Evolutionary conservation across 768 basidiomycete genomes (phyloP).

Genomic region (Suillus bovinus): DNA sequence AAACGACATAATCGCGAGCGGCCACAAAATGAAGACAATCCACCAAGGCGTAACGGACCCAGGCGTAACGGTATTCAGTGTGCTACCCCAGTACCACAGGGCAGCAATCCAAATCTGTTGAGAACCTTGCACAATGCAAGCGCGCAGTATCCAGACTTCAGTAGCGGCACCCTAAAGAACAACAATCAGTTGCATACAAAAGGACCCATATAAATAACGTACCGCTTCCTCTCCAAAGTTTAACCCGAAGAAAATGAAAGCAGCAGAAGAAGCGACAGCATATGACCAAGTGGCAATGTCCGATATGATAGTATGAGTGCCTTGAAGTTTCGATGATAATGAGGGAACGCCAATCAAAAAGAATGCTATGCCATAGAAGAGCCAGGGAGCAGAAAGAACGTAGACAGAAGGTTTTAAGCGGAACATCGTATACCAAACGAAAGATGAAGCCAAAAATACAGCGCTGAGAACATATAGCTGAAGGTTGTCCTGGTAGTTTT

Average conservation of each 20-base stretch:
- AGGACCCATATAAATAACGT: constrained; percentile 24
- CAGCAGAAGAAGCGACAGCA: constrained; percentile 89
- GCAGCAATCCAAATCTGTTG: constrained; percentile 97
- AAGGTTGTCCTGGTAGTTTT: constrained; percentile 76
- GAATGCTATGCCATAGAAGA: constrained; percentile 90
- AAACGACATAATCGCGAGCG: constrained; percentile 72
- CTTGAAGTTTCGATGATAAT: constrained; percentile 55
- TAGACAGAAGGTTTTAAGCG: constrained; percentile 86
- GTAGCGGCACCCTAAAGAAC: constrained; percentile 79
- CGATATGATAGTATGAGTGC: constrained; percentile 65
- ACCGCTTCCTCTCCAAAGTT: constrained; percentile 98
- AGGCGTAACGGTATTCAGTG: constrained; percentile 57
- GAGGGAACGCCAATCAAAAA: constrained; percentile 90
- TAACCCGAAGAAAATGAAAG: constrained; percentile 91
- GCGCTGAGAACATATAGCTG: constrained; percentile 91
- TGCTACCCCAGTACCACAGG: constrained; percentile 94
- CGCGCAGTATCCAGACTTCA: constrained; percentile 90
- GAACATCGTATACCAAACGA: constrained; percentile 90
- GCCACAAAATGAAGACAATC: constrained; percentile 83
- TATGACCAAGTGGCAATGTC: constrained; percentile 89
- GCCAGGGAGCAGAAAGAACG: constrained; percentile 83
- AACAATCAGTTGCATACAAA: constrained; percentile 13
- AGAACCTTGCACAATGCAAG: constrained; percentile 91
- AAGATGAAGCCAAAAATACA: constrained; percentile 83
- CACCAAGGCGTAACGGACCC: constrained; percentile 74